Conservation (phyloP, 2,329 filamentous ascomycete genomes). For the Monilinia vaccinii-corymbosi region DNA sequence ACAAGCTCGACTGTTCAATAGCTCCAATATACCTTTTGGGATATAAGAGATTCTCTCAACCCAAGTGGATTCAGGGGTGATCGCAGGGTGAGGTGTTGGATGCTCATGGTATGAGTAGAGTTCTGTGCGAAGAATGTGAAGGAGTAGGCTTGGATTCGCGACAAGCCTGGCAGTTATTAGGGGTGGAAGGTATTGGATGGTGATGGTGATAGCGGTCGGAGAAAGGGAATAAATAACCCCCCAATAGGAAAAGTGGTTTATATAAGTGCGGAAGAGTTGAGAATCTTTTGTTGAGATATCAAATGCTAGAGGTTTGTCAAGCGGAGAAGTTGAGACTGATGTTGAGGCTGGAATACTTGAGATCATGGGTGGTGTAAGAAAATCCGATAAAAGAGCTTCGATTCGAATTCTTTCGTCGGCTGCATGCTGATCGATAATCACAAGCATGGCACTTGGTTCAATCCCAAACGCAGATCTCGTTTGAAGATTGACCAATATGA, state of each 20-base stretch:
- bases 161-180: constrained; percentile 69
- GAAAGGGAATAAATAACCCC: constrained; percentile 48
- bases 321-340: constrained; percentile 29
- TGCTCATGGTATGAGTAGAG: constrained; percentile 48
- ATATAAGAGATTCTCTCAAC: constrained; percentile 56
- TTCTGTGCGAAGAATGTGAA: constrained; percentile 66
- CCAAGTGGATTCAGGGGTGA: constrained; percentile 37
- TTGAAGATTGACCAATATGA: constrained; percentile 56
- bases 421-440: constrained; percentile 88
- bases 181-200: constrained; percentile 54
- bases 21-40: constrained; percentile 65
- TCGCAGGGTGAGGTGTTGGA: not conserved
- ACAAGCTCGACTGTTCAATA: constrained; percentile 69
- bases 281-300: constrained; percentile 54
- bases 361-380: constrained; percentile 34
- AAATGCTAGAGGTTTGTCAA: constrained; percentile 52
- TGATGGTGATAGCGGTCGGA: constrained; percentile 28
- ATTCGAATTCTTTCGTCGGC: constrained; percentile 82
- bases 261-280: constrained; percentile 45
- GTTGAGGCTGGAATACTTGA: not conserved
- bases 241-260: constrained; percentile 58
- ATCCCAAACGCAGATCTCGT: not conserved
- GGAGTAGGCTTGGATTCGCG: constrained; percentile 59
- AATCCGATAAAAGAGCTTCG: constrained; percentile 57
- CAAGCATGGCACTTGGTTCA: constrained; percentile 37